Evolutionary conservation across 2,329 filamentous ascomycete species (phyloP), one percentile per base, ranked within the genome.

Genomic region (Achaetomium macrosporum): DNA sequence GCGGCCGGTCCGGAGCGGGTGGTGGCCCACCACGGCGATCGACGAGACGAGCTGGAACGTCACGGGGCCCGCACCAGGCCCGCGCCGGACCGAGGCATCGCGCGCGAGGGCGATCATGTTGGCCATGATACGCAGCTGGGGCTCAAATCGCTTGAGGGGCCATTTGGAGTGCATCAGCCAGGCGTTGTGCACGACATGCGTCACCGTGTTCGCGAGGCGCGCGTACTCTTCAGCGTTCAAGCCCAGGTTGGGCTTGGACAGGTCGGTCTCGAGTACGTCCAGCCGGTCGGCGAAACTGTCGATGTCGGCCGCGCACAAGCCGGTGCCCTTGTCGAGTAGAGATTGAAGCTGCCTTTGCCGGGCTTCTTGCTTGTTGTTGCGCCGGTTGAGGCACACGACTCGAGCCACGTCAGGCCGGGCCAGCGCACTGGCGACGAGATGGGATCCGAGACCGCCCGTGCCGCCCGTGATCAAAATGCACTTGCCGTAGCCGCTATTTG

Each of bases 171-270:
- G 73, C 74, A 79, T 77, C 1, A 70, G 72, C 75, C 75, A 80
- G 0, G 76, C 76, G 46, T 74, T 77, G 61, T 79, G 76, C 16
- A 77, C 53, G 33, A 82, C 71, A 53, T 78, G 72, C 0, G 77
- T 81, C 10, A 73, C 73, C 1, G 47, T 57, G 0, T 56, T 13
- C 0, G 65, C 60, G 1, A 81, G 67, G 0, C 42, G 16, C 3
- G 61, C 41, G 57, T 80, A 79, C 1, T 69, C 63, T 4, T 59
- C 36, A 64, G 19, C 0, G 33, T 15, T 13, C 33, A 82, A 65
- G 0, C 77, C 77, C 0, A 82, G 68, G 4, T 58, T 49, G 0
- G 69, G 63, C 36, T 75, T 72, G 0, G 66, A 59, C 0, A 64
- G 68, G 55, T 78, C 72, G 0, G 70, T 68, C 40, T 73, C 67